A percentile compares a stretch with the other conserved stretches of the same genome.
Evolutionary conservation across 306 rosid species (phyloP).

Genomic region (Chamaecrista fasciculata): DNA sequence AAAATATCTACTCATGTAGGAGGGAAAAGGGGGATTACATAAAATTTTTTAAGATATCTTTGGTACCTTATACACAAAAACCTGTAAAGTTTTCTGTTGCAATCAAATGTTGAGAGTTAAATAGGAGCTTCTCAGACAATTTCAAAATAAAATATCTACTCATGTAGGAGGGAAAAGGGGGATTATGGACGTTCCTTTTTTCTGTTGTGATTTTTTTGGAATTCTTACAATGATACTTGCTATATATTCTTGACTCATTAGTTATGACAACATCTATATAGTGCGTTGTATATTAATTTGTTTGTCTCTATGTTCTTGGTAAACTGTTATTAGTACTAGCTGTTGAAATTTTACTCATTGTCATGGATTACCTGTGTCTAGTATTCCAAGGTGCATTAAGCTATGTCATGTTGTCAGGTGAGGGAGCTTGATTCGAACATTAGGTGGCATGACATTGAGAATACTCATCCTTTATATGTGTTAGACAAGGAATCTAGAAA

Average conservation of each 20-base stretch:
- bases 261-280: too few relatives aligned
- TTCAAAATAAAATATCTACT: too few relatives aligned
- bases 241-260: too few relatives aligned
- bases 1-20: too few relatives aligned
- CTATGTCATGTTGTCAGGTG: constrained; percentile 54
- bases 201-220: too few relatives aligned
- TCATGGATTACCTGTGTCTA: constrained; percentile 23
- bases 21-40: too few relatives aligned
- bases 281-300: too few relatives aligned
- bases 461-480: constrained; percentile 58
- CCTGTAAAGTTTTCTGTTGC: neutral
- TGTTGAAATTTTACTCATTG: constrained; percentile 17
- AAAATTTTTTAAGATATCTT: constrained; percentile 11
- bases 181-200: too few relatives aligned
- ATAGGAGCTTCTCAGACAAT: too few relatives aligned
- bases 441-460: constrained; percentile 88
- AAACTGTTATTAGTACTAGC: constrained; percentile 15
- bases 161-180: too few relatives aligned
- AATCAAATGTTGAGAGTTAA: neutral
- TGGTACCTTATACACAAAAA: neutral
- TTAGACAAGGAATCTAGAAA: constrained; percentile 83
- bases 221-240: too few relatives aligned
- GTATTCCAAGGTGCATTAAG: constrained; percentile 18
- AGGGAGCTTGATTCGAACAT: constrained; percentile 87
- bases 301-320: neutral